These are phyloP conservation scores for Olyra latifolia DNA, from an alignment of 176 grass and related monocot species.

Conservation along the genomic window DNA sequence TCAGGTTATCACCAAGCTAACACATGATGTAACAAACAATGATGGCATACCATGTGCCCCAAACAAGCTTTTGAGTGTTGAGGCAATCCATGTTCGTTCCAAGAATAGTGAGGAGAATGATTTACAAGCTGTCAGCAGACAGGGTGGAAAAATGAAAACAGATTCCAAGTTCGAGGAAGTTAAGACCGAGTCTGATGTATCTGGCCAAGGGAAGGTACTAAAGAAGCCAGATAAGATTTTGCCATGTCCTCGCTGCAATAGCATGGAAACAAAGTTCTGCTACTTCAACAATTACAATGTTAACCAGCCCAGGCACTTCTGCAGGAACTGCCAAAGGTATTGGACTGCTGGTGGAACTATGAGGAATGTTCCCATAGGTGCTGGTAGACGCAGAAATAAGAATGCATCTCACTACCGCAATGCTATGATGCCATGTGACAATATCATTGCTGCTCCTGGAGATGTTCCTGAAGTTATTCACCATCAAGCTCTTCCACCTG, in stretches of 20 bases:
- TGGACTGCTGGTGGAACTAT: slow-evolving; percentile 86
- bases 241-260: slow-evolving; percentile 79
- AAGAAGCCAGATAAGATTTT: slow-evolving; percentile 80
- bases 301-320: slow-evolving; percentile 90
- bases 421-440: slow-evolving; percentile 42
- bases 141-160: slow-evolving; percentile 22
- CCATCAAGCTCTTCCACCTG: slow-evolving; percentile 36
- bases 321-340: slow-evolving; percentile 80
- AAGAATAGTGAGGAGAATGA: slow-evolving; percentile 35
- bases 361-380: slow-evolving; percentile 79
- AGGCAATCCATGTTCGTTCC: slow-evolving; percentile 24
- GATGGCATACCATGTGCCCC: slow-evolving; percentile 12
- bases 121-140: slow-evolving; percentile 17
- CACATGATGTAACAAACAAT: slow-evolving; percentile 33
- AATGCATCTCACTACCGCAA: slow-evolving; percentile 45
- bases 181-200: slow-evolving; percentile 35
- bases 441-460: slow-evolving; percentile 17
- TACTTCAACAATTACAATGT: slow-evolving; percentile 95
- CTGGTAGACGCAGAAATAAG: slow-evolving; percentile 81
- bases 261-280: slow-evolving; percentile 95
- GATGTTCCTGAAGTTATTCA: slow-evolving; percentile 32
- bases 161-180: slow-evolving; percentile 38
- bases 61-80: slow-evolving; percentile 17
- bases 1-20: slow-evolving; percentile 34
- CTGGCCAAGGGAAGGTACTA: slow-evolving; percentile 43